phyloP scores from a whole-genome alignment of 106 monocot genomes.

The Dendrobium huoshanense region DNA sequence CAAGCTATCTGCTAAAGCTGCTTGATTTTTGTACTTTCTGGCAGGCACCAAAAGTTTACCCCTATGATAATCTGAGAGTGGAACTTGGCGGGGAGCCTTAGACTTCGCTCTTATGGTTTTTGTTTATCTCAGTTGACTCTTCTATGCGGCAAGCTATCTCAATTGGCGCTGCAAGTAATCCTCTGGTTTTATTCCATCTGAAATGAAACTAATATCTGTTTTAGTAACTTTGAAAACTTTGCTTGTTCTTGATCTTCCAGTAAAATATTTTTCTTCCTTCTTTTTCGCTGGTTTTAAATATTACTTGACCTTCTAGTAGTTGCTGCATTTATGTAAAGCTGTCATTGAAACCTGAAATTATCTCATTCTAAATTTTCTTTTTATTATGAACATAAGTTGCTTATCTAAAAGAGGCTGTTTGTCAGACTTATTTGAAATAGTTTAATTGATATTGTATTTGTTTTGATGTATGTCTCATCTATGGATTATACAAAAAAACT shows the following conservation, averaged over 20 bases:
- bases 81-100: slow-evolving; percentile 74
- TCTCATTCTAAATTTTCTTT: no score
- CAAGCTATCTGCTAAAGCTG: neutral
- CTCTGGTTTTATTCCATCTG: neutral
- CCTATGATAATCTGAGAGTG: slow-evolving; percentile 66
- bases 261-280: neutral
- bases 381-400: no score
- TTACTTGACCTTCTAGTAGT: no score
- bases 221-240: neutral
- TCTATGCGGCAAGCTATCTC: neutral
- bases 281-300: neutral
- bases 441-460: no score
- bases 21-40: neutral
- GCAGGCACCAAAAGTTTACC: slow-evolving; percentile 78
- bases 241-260: neutral
- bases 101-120: neutral
- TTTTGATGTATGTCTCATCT: no score
- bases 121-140: no score
- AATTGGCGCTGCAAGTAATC: neutral
- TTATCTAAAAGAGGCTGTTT: no score
- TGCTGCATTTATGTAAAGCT: no score
- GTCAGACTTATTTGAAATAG: no score
- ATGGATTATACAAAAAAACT: no score
- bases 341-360: no score
- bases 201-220: neutral